These are phyloP conservation scores for Globisporangium sylvaticum DNA, from an alignment of 352 stramenopile genomes.

Conservation along the genomic window DNA sequence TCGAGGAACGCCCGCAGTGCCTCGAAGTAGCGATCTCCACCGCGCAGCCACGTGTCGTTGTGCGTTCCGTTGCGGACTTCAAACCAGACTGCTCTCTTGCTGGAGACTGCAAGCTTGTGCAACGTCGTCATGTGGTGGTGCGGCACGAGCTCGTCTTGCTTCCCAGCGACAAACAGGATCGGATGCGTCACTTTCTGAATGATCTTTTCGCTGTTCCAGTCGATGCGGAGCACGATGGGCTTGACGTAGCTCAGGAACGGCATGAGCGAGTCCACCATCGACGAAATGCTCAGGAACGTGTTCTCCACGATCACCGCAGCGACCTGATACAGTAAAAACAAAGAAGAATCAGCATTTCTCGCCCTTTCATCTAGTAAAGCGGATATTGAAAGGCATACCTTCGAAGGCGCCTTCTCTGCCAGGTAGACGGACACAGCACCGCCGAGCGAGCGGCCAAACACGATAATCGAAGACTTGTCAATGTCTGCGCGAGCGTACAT, in stretches of 20 bases:
- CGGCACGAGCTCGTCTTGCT: constrained; percentile 90
- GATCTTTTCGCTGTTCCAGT: constrained; percentile 79
- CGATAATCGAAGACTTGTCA: constrained; percentile 83
- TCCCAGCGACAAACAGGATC: constrained; percentile 90
- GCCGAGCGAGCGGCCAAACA: constrained; percentile 91
- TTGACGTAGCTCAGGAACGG: constrained; percentile 89
- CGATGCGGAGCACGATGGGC: constrained; percentile 85
- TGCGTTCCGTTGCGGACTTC: constrained; percentile 89
- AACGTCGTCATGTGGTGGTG: constrained; percentile 87
- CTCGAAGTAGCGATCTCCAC: constrained; percentile 86
- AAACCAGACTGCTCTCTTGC: constrained; percentile 55
- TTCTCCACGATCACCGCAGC: constrained; percentile 93
- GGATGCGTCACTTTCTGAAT: constrained; percentile 72
- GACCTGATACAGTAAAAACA: constrained; percentile 36
- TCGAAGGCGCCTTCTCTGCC: constrained; percentile 68
- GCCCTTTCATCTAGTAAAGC: neutral
- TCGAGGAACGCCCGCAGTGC: constrained; percentile 66
- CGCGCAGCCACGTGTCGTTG: constrained; percentile 93
- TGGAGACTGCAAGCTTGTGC: constrained; percentile 54
- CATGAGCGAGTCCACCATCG: constrained; percentile 94
- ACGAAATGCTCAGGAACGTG: constrained; percentile 91
- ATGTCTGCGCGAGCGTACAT: constrained; percentile 72
- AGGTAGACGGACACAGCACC: constrained; percentile 91
- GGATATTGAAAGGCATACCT: constrained; percentile 23
- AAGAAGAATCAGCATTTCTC: neutral